Evolutionary conservation across 2,329 filamentous ascomycete genomes (phyloP).

Genomic region (Dactylellina sp.): DNA sequence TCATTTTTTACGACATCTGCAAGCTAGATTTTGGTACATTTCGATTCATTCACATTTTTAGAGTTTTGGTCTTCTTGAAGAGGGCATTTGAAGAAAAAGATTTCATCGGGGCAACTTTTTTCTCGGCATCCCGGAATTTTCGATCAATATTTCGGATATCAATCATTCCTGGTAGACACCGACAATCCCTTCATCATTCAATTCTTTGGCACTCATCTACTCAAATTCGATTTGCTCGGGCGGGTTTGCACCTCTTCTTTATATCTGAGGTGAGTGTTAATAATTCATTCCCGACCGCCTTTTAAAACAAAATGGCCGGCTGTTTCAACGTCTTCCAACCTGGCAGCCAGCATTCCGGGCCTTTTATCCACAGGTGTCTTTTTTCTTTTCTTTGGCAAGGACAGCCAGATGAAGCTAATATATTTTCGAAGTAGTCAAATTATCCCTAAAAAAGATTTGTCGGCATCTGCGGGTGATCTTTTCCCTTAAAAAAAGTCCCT

Average conservation of each 20-base stretch:
- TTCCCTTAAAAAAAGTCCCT: conserved; percentile 49
- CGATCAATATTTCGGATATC: conserved; percentile 14
- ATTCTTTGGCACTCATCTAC: conserved; percentile 1
- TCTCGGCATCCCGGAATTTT: conserved; percentile 33
- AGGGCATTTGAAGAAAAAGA: conserved; percentile 39
- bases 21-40: conserved; percentile 21
- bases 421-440: conserved; percentile 46
- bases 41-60: conserved; percentile 37
- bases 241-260: conserved; percentile 26
- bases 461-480: conserved; percentile 56
- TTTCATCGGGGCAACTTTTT: conserved; percentile 39
- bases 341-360: conserved; percentile 41
- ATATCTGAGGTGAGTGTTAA: conserved; percentile 35
- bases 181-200: conserved; percentile 16
- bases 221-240: conserved; percentile 20
- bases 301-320: conserved; percentile 9
- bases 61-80: conserved; percentile 46
- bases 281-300: conserved; percentile 11
- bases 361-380: conserved; percentile 42
- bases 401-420: conserved; percentile 39
- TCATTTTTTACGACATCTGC: conserved; percentile 48
- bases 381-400: conserved; percentile 13
- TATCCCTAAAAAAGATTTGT: conserved; percentile 47
- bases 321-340: conserved; percentile 37
- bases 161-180: conserved; percentile 24